Evolutionary conservation across 805 yeast species (phyloP), one percentile per base, ranked within the genome.

Genomic region (Yarrowia phangngaensis): DNA sequence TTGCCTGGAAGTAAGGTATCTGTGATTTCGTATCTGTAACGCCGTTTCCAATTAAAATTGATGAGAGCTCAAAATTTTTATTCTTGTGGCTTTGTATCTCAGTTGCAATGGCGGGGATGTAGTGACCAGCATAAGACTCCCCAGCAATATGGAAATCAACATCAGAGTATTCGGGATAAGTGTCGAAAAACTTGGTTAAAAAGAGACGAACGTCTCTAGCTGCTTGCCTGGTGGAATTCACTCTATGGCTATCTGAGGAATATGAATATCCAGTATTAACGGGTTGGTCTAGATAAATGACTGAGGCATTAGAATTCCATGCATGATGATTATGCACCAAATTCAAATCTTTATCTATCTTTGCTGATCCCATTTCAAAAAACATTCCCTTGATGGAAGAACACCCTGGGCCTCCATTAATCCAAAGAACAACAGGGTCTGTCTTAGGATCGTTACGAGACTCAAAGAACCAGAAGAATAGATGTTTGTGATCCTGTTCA

Each of bases 321-420:
- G 95, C 82, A 67, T 78, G 70, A 14, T 92, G 92, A 67, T 90
- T 90, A 64, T 67, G 70, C 22, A 76, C 74, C n/a, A 94, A 88
- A 58, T 78, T 75, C 55, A 82, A 66, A 27, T 78, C 73, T 29
- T 75, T 63, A 40, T 78, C 74, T 51, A 90, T 78, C 9, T 81
- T 72, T 0, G 95, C 76, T 6, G 97, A 95, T 20, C 97, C 97
- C 61, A 88, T 73, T 64, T 90, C 97, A 60, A 89, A 87, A 59
- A 90, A 78, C 53, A 89, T 70, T 6, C 97, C 97, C 28, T 94
- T 85, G 61, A 87, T 68, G 0, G 95, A 85, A 0, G 95, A 85
- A 64, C 97, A 89, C 7, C 97, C 97, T 27, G 97, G 97, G 4
- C 97, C 96, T 56, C 97, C 97, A 63, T 89, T 89, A 58, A 89